Base-by-base conservation (phyloP, 371 early-diverging fungal species). In the Quaeritorhiza haematococci region DNA sequence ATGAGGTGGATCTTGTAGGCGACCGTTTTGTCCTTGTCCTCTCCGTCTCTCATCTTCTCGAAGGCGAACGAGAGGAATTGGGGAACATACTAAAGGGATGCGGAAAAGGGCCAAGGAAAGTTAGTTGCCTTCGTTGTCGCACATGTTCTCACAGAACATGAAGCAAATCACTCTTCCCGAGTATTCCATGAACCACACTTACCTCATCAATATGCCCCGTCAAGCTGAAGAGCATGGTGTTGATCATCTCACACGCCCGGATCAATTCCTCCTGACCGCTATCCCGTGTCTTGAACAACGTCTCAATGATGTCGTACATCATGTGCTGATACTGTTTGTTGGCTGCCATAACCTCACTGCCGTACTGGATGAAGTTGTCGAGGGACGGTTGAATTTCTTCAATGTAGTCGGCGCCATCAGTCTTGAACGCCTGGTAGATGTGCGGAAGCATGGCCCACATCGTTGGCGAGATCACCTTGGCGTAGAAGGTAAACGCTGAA, bases 291-390 rank as follows among this genome's bases (percentile, higher is more conserved):
- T n/a, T n/a, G n/a, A n/a, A n/a, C 21, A 45, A 19, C 7, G 46
- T 45, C 21, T 84, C 80, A 58, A 86, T 74, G 29, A 89, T 82
- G 56, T 87, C 84, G 61, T 81, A 80, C 54, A 86, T 69, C 67
- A 77, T 83, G 27, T 74, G 72, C 59, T 84, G 84, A 29, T 84
- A 66, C 44, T 83, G 79, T 17, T 72, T 76, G 66, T 82, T 85
- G 10, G 73, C 41, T 3, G 75, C 68, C 46, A 91, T 78, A 6
- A 80, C 76, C 23, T 84, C 86, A 38, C 75, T 84, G 61, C 95
- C 96, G 57, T 85, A 91, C 7, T 81, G 75, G 43, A 96, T 78
- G 62, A 82, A 93, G 79, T 92, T 93, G 58, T 91, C 90, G 56
- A 96, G 78, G 7, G 87, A 78, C 21, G 90, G 86, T 23, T 86